Evolutionary conservation across 1,139 yeast species (phyloP).

Genomic region (Debaryomyces sp.): DNA sequence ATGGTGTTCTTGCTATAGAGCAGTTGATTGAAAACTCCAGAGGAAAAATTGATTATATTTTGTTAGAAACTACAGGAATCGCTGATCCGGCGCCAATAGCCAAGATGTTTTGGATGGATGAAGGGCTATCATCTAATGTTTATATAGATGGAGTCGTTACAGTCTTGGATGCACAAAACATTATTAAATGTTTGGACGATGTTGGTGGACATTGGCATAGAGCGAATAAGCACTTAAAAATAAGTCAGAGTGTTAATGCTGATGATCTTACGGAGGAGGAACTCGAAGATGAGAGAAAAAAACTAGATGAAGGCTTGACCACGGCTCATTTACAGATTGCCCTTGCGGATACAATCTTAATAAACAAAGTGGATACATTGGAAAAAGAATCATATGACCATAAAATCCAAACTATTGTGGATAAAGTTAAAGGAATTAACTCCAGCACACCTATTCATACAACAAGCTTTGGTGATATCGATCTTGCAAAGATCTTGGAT

Average conservation of each 20-base stretch:
- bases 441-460: conserved; percentile 65
- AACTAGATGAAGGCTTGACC: conserved; percentile 55
- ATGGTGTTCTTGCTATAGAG: conserved; percentile 93
- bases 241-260: conserved; percentile 20
- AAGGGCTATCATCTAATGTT: conserved; percentile 78
- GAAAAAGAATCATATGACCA: conserved; percentile 22
- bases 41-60: conserved; percentile 79
- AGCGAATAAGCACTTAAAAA: conserved; percentile 31
- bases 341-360: conserved; percentile 76
- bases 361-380: conserved; percentile 73
- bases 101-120: conserved; percentile 96
- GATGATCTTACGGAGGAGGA: conserved; percentile 34
- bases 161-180: conserved; percentile 79
- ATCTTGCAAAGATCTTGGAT: conserved; percentile 62
- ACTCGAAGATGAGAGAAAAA: conserved; percentile 32
- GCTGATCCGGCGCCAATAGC: conserved; percentile 99
- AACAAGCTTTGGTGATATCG: conserved; percentile 75
- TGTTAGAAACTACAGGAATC: conserved; percentile 94
- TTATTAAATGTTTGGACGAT: conserved; percentile 69
- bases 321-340: conserved; percentile 92
- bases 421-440: conserved; percentile 61
- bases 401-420: conserved; percentile 24
- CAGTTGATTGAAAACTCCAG: conserved; percentile 74
- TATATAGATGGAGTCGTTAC: conserved; percentile 95
- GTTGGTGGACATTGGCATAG: conserved; percentile 62